Percentiles rank a stretch among this genome's conserved stretches.
These are phyloP conservation scores for Epithemia pelagica DNA, from an alignment of 108 stramenopile species.

Conservation along the genomic window DNA sequence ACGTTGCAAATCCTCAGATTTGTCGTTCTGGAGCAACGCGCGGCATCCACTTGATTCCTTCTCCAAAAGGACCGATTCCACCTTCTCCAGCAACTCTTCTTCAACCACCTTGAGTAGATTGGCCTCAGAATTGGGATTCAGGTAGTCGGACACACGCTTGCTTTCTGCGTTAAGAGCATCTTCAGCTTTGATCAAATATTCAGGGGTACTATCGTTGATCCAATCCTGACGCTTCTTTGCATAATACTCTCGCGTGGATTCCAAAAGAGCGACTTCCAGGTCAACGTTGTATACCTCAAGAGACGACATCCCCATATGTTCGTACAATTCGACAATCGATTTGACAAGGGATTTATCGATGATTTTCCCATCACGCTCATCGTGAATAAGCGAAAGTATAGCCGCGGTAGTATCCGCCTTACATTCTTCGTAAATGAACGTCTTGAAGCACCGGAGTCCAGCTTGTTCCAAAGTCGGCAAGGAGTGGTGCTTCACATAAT, in stretches of 20 bases:
- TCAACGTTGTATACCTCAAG: slow-evolving; percentile 90
- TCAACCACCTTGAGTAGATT: slow-evolving; percentile 90
- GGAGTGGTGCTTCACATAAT: slow-evolving; percentile 96
- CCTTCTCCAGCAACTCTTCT: slow-evolving; percentile 93
- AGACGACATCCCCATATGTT: slow-evolving; percentile 93
- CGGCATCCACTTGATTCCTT: slow-evolving; percentile 96
- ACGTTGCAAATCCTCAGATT: slow-evolving; percentile 89
- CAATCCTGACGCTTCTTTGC: slow-evolving; percentile 91
- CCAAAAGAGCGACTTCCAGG: slow-evolving; percentile 87
- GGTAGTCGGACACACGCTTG: slow-evolving; percentile 86
- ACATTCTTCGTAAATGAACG: slow-evolving; percentile 91
- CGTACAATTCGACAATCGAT: slow-evolving; percentile 91
- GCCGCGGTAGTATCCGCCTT: slow-evolving; percentile 81
- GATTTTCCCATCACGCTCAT: slow-evolving; percentile 90
- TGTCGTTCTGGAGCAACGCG: slow-evolving; percentile 93
- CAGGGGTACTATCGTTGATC: slow-evolving; percentile 95
- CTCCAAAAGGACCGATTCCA: slow-evolving; percentile 89
- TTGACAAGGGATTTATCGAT: slow-evolving; percentile 95
- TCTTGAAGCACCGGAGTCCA: slow-evolving; percentile 88
- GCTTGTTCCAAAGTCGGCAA: slow-evolving; percentile 87
- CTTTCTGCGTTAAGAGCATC: slow-evolving; percentile 85
- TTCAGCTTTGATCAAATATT: slow-evolving; percentile 97
- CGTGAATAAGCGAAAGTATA: slow-evolving; percentile 89
- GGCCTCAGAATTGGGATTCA: slow-evolving; percentile 84
- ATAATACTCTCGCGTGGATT: slow-evolving; percentile 87